Evolutionary conservation across 257 asterid genomes (phyloP), one percentile per base, ranked within the genome.

Genomic region (Mentha longifolia): DNA sequence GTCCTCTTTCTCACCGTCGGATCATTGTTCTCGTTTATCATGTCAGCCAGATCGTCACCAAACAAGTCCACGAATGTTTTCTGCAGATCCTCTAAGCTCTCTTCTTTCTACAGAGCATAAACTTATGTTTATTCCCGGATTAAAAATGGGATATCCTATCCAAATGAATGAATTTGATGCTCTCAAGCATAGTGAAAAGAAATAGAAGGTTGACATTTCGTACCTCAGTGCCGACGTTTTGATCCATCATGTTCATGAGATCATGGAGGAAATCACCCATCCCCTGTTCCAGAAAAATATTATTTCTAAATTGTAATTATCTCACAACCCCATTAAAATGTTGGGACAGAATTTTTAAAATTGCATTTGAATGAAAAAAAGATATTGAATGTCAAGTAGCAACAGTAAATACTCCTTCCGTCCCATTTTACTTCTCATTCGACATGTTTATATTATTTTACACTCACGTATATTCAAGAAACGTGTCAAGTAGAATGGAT

Each of bases 241-340:
- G 61, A 37, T 90, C 96, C 98, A 90, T 90, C 89, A 87, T 83
- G 19, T 78, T 85, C 89, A 88, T 77, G 83, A 90, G 70, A 68
- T 92, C 98, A 33, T 87, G 88, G 58, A 92, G 76, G 80, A 92
- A 92, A 72, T 90, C 98, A 25, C 93, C 90, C 98, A 92, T 92
- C 4, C 93, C 97, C 98, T 92, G 85, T 39, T 28, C 33, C 52
- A 56, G 16, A 64, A 46, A n/a, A 64, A 1, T 30, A 10, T 39
- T 58, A 52, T 58, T 5, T 57, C 46, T 3, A n/a, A 33, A 59
- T 4, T 15, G 46, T 46, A 59, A n/a, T 31, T 4, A 20, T 16
- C 30, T 4, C 15, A 7, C 30, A 14, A 17, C 7, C 52, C 17
- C 25, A 19, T 62, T 13, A 6, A 11, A 12, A 13, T 42, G 14